These are phyloP conservation scores for Leptosphaerulina australis DNA, from an alignment of 2,329 filamentous ascomycete genomes.

Conservation along the genomic window DNA sequence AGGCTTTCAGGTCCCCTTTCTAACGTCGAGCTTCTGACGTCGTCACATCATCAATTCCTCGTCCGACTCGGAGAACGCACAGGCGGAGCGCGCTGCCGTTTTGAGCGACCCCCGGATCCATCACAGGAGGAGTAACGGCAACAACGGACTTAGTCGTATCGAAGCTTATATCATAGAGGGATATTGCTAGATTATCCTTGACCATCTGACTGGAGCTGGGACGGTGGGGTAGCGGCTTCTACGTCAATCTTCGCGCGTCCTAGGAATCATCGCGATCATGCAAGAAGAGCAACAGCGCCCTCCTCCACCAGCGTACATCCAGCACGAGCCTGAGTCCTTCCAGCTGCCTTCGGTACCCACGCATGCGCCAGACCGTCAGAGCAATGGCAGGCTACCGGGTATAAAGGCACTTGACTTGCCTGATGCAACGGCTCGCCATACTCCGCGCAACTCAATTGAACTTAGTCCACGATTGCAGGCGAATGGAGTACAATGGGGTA, in stretches of 20 bases:
- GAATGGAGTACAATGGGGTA: conserved; percentile 34
- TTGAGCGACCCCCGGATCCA: conserved; percentile 20
- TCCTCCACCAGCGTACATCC: conserved; percentile 53
- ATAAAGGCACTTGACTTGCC: conserved; percentile 53
- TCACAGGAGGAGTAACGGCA: conserved; percentile 13
- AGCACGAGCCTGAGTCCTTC: conserved; percentile 51
- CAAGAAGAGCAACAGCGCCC: conserved; percentile 46
- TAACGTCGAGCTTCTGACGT: conserved; percentile 19
- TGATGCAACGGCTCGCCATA: conserved; percentile 34
- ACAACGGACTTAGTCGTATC: conserved; percentile 8
- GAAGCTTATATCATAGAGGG: background rate
- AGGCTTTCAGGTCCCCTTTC: conserved; percentile 7
- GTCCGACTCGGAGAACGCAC: conserved; percentile 12
- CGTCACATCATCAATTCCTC: conserved; percentile 20
- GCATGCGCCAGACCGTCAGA: conserved; percentile 36
- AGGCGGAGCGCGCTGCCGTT: conserved; percentile 24
- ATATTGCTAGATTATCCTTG: background rate
- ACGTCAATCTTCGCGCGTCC: background rate
- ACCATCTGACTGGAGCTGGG: conserved; percentile 5
- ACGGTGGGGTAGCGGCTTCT: conserved; percentile 19
- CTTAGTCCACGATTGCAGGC: conserved; percentile 42
- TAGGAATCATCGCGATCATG: conserved; percentile 22
- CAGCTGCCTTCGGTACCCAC: conserved; percentile 52
- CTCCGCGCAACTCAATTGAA: conserved; percentile 40
- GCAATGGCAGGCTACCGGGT: conserved; percentile 49